These are phyloP conservation scores for Apostasia ramifera DNA, from an alignment of 106 monocot species.

Conservation along the genomic window DNA sequence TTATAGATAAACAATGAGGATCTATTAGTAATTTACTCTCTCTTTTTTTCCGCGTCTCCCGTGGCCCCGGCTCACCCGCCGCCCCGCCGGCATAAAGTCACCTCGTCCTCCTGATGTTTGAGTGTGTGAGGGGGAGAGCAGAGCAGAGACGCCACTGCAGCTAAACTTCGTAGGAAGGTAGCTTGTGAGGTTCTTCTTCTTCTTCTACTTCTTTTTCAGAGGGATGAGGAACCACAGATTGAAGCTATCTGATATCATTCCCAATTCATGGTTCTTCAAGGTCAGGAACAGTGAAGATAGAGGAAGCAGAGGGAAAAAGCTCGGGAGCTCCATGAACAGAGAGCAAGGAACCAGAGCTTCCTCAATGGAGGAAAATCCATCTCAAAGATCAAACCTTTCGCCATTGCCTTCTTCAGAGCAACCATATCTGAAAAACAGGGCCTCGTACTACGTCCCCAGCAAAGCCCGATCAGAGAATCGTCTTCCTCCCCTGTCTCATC, in stretches of 20 bases:
- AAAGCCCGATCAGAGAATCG: slow-evolving; percentile 11
- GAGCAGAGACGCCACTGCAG: too few relatives aligned
- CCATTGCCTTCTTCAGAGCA: not conserved
- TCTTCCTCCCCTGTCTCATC: slow-evolving; percentile 11
- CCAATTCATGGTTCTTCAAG: slow-evolving; percentile 77
- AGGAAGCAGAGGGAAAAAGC: not conserved
- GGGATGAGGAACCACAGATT: slow-evolving; percentile 66
- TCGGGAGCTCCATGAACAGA: not conserved
- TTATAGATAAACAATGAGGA: too few relatives aligned
- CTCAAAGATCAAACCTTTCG: not conserved
- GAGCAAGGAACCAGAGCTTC: not conserved
- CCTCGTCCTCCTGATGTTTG: too few relatives aligned
- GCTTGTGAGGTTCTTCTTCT: too few relatives aligned
- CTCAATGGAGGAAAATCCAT: not conserved
- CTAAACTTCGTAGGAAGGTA: too few relatives aligned
- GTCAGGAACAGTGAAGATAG: slow-evolving; percentile 30
- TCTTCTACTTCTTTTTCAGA: too few relatives aligned
- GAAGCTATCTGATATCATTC: slow-evolving; percentile 57
- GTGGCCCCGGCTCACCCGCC: too few relatives aligned
- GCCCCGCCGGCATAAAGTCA: too few relatives aligned
- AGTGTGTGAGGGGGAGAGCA: too few relatives aligned
- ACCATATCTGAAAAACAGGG: slow-evolving; percentile 27
- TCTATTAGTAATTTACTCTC: too few relatives aligned
- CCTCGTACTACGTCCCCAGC: slow-evolving; percentile 62
- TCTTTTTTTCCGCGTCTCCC: too few relatives aligned